These are phyloP conservation scores for Phellopilus nigrolimitatus DNA, from an alignment of 1,284 basidiomycete species.

Conservation along the genomic window DNA sequence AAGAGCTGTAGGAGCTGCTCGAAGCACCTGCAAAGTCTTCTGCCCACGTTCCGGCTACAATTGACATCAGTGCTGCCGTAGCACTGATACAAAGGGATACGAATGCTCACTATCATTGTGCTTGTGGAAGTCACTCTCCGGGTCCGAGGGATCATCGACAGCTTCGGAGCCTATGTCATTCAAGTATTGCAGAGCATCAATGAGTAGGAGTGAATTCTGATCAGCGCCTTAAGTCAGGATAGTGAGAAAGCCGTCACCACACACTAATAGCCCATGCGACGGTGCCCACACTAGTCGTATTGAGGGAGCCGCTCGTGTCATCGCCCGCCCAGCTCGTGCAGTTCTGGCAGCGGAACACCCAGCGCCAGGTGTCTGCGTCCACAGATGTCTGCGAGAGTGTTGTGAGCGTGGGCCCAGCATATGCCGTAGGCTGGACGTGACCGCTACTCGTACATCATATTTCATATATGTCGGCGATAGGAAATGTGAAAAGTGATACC, in stretches of 20 bases:
- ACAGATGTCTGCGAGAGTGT: constrained; percentile 36
- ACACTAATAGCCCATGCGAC: constrained; percentile 48
- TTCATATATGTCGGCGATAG: neutral
- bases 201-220: neutral
- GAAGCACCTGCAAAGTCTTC: constrained; percentile 45
- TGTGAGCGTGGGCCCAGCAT: constrained; percentile 43
- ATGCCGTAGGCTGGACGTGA: constrained; percentile 39
- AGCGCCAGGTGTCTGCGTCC: constrained; percentile 51
- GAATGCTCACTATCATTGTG: constrained; percentile 39
- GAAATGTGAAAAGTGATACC: neutral
- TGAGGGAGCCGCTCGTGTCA: constrained; percentile 32
- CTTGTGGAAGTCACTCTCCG: constrained; percentile 35
- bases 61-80: too few species aligned
- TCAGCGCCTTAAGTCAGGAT: neutral
- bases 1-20: constrained; percentile 41
- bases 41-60: constrained; percentile 53
- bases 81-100: neutral
- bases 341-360: constrained; percentile 52
- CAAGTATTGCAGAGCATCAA: neutral
- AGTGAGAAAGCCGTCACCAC: neutral
- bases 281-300: constrained; percentile 35
- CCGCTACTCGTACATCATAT: constrained; percentile 28
- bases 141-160: constrained; percentile 34
- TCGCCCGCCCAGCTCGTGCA: constrained; percentile 32
- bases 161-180: constrained; percentile 15